Percentiles rank a stretch among this genome's conserved stretches.
Conservation (phyloP, 2,329 filamentous ascomycete species). For the Lomentospora prolificans region DNA sequence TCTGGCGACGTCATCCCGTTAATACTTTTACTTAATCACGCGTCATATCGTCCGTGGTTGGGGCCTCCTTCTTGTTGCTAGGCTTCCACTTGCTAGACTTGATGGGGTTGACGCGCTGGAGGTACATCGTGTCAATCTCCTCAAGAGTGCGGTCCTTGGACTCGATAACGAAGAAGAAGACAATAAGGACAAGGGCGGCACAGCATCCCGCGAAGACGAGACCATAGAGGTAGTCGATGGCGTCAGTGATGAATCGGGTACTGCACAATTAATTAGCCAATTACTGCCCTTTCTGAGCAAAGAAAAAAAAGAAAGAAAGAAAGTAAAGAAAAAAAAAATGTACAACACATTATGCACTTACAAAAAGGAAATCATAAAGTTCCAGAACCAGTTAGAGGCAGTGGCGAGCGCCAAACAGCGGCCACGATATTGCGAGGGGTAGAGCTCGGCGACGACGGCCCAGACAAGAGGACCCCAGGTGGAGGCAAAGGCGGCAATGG, state of each 20-base stretch:
- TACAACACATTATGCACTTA: no score
- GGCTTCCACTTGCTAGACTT: constrained; percentile 28
- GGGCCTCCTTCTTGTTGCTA: constrained; percentile 8
- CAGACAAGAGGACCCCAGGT: constrained; percentile 64
- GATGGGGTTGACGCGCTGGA: constrained; percentile 38
- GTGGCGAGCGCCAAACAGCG: constrained; percentile 47
- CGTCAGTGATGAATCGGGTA: constrained; percentile 63
- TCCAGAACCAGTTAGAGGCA: constrained; percentile 54
- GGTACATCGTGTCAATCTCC: constrained; percentile 72
- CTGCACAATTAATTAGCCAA: constrained; percentile 10
- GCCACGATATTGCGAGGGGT: constrained; percentile 46
- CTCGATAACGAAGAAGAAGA: constrained; percentile 70
- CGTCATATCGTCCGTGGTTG: not conserved
- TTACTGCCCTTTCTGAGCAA: not conserved
- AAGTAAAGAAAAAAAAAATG: no score
- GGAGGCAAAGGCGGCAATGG: constrained; percentile 57
- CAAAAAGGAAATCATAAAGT: constrained; percentile 48
- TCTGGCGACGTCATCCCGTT: no score
- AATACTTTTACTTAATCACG: not conserved
- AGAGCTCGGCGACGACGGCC: constrained; percentile 55
- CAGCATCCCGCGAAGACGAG: constrained; percentile 63
- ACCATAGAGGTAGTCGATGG: constrained; percentile 61
- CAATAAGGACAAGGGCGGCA: constrained; percentile 50
- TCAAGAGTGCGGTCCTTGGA: constrained; percentile 62
- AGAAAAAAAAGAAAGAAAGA: not conserved